Percentiles rank a stretch among this genome's conserved stretches.
These are phyloP conservation scores for Ajuga reptans DNA, from an alignment of 305 asterid genomes.

Conservation along the genomic window DNA sequence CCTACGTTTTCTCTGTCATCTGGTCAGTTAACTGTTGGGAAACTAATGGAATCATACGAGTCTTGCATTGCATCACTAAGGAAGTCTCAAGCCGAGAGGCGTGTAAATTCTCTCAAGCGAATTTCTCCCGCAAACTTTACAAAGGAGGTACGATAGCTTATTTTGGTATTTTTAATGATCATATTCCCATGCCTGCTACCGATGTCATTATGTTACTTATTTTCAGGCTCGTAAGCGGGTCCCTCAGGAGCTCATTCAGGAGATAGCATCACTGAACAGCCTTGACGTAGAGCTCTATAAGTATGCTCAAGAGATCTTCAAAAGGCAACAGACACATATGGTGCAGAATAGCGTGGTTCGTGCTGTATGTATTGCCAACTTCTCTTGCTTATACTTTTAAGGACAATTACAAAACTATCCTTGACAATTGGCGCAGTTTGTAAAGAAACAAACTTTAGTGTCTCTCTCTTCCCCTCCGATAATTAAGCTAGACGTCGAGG, in stretches of 20 bases:
- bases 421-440: no score
- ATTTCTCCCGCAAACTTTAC: slow-evolving; percentile 79
- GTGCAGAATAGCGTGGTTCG: slow-evolving; percentile 25
- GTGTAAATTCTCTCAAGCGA: slow-evolving; percentile 49
- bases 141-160: slow-evolving; percentile 51
- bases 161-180: neutral
- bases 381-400: neutral
- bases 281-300: slow-evolving; percentile 69
- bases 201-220: neutral
- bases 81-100: slow-evolving; percentile 48
- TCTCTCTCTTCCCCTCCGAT: no score
- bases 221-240: slow-evolving; percentile 64
- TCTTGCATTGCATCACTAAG: slow-evolving; percentile 46
- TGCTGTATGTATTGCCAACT: slow-evolving; percentile 39
- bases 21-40: slow-evolving; percentile 56
- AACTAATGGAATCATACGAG: slow-evolving; percentile 60
- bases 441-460: no score
- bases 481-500: no score
- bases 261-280: slow-evolving; percentile 59
- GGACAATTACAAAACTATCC: no score
- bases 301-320: slow-evolving; percentile 60
- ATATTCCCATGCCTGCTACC: neutral
- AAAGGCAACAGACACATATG: slow-evolving; percentile 43
- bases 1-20: slow-evolving; percentile 22
- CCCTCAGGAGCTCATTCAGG: slow-evolving; percentile 47